phyloP scores from a whole-genome alignment of 108 stramenopile genomes.

The Stephanodiscus triporus region DNA sequence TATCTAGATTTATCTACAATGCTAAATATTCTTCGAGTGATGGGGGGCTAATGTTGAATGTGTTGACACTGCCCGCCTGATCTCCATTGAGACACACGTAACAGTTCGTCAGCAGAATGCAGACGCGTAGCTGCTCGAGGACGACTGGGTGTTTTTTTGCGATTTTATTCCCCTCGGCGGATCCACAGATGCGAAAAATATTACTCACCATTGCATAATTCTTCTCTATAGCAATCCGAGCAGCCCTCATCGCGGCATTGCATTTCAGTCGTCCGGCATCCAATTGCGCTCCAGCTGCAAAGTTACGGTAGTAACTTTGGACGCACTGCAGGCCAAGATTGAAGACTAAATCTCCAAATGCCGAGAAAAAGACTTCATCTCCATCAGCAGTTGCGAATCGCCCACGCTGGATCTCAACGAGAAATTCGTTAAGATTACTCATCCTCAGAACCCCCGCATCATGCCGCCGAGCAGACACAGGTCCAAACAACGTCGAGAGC shows the following conservation, averaged over 20 bases:
- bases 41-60: too few species aligned
- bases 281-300: neutral
- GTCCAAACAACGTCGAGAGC: conserved; percentile 23
- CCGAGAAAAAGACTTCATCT: neutral
- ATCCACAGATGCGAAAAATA: conserved; percentile 10
- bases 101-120: conserved; percentile 13
- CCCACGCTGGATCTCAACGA: conserved; percentile 3
- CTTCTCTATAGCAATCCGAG: neutral
- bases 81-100: conserved; percentile 20
- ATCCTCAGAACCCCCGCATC: conserved; percentile 8
- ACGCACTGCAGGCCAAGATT: neutral
- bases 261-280: neutral
- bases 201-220: conserved; percentile 3
- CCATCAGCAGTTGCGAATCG: neutral
- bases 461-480: conserved; percentile 7
- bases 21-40: too few species aligned
- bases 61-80: neutral
- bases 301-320: too few species aligned
- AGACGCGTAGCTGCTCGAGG: conserved; percentile 19
- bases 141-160: conserved; percentile 8
- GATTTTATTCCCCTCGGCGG: neutral
- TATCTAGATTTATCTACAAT: too few species aligned
- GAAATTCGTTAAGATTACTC: conserved; percentile 20
- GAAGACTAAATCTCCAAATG: neutral
- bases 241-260: conserved; percentile 11